Evolutionary conservation across 2,329 filamentous ascomycete species (phyloP).

Genomic region (Emergomyces pasteurianus): DNA sequence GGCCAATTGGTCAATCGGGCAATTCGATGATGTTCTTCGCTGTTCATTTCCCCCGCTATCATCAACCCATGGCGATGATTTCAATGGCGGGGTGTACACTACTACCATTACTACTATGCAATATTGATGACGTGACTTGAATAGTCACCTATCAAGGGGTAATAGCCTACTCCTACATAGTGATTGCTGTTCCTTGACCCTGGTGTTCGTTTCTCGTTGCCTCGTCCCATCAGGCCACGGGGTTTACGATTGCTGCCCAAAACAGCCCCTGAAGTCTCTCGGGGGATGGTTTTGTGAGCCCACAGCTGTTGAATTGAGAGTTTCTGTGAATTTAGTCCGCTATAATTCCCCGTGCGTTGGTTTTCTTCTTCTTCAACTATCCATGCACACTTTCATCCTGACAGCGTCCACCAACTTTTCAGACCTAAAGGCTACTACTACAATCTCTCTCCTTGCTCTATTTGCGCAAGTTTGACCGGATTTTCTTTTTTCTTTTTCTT

Average conservation of each 20-base stretch:
- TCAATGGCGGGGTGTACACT: background rate
- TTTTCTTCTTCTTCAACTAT: background rate
- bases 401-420: background rate
- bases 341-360: background rate
- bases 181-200: background rate
- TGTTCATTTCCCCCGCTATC: background rate
- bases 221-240: background rate
- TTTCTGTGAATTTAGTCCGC: background rate
- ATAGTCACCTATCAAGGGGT: background rate
- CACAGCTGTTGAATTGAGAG: background rate
- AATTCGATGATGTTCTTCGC: background rate
- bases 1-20: background rate
- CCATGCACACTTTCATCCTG: background rate
- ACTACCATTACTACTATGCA: too few species aligned
- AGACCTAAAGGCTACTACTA: background rate
- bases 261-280: background rate
- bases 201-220: background rate
- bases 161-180: background rate
- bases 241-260: background rate
- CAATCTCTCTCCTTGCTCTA: background rate
- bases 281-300: background rate
- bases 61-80: background rate
- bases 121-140: background rate
- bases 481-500: too few species aligned
- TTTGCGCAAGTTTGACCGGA: background rate